Base-by-base conservation (phyloP, 805 yeast genomes). In the Alloascoidea africana region DNA sequence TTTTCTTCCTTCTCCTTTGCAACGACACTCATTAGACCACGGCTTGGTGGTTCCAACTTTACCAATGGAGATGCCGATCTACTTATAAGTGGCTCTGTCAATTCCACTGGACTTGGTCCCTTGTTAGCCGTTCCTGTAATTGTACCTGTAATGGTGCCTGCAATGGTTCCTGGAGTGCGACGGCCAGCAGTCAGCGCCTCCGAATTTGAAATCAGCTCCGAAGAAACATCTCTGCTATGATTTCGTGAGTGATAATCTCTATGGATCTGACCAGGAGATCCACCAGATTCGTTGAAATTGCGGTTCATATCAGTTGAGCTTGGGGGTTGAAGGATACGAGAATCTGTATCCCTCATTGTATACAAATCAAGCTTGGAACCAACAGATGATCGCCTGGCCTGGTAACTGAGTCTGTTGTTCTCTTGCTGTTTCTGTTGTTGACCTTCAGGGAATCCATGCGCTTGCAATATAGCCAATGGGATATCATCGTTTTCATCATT, bases 11-110 rank as follows among this genome's bases (percentile, higher is more conserved):
- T 61, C 37, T 58, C 64, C 1, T 52, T 47, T 8, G 58, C 56
- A 38, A 60, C 60, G 38, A 56, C 62, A 14, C 57, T 62, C n/a
- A 60, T 52, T 13, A 60, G 44, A 3, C 65, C 65, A 2, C 65
- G 50, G 13, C 54, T 43, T 4, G 44, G 43, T 19, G 32, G 37
- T 13, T 34, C 14, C 14, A 16, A 18, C n/a, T 32, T 38, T 16
- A 27, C 34, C 5, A 4, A 13, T 11, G 17, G 27, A 19, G 16
- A 34, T 16, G n/a, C n/a, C 33, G 32, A 8, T 17, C 16, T 5
- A 14, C 33, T 4, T 36, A 15, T 34, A 17, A 33, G 27, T 18
- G 16, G 4, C 27, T 16, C 14, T 27, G 14, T 15, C 32, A 13
- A 17, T 33, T 8, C 14, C 8, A 14, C 11, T 14, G 18, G 15